Conservation (phyloP, 805 yeast genomes). For the Sporopachydermia quercuum region DNA sequence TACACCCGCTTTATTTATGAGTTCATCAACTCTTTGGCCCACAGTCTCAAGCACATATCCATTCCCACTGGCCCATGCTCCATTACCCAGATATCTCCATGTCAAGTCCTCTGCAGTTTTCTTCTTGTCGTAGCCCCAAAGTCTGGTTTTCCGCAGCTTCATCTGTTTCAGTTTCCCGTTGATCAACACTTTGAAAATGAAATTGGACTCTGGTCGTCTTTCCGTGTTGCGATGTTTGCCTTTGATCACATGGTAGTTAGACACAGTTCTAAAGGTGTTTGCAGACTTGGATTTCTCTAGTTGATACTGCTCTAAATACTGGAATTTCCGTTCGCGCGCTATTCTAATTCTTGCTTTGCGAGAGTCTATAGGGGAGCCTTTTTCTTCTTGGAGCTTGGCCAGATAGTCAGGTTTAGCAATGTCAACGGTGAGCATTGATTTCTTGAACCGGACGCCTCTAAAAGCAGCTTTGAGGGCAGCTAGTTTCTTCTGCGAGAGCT, state of each 20-base stretch:
- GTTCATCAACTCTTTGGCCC: constrained; percentile 15
- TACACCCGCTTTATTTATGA: constrained; percentile 11
- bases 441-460: constrained; percentile 65
- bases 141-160: constrained; percentile 54
- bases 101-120: constrained; percentile 48
- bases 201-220: constrained; percentile 28
- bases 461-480: constrained; percentile 38
- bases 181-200: constrained; percentile 50
- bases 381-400: background rate
- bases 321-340: constrained; percentile 29
- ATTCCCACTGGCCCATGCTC: constrained; percentile 67
- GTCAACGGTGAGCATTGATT: constrained; percentile 45
- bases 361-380: constrained; percentile 5
- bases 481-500: constrained; percentile 29
- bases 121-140: constrained; percentile 83
- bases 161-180: constrained; percentile 42
- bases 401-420: constrained; percentile 44
- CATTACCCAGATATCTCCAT: constrained; percentile 36
- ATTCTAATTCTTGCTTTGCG: constrained; percentile 26
- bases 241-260: constrained; percentile 33
- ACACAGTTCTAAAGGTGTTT: constrained; percentile 13
- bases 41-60: constrained; percentile 64
- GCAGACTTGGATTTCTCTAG: constrained; percentile 20
- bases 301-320: constrained; percentile 13
- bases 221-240: constrained; percentile 45